Evolutionary conservation across 257 asterid genomes (phyloP), one percentile per base, ranked within the genome.

Genomic region (Jacaranda mimosifolia): DNA sequence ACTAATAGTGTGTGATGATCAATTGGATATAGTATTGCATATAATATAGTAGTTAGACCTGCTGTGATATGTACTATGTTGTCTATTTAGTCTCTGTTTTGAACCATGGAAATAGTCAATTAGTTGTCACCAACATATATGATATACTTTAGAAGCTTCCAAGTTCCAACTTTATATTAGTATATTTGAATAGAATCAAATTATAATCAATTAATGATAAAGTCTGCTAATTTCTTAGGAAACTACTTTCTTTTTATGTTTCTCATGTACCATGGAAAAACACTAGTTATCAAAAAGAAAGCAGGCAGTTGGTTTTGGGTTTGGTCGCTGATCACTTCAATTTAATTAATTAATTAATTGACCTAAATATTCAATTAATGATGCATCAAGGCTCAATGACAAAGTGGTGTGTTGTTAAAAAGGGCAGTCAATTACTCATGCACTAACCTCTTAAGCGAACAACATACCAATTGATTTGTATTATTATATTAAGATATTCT

Each of bases 1-100:
- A 35, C 57, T 36, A 75, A 76, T 76, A 13, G 74, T 40, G 36
- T 42, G 62, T 43, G 9, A 68, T 32, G 40, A 57, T 56, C 58
- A 68, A 40, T 21, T 38, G 36, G n/a, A 11, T 53, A 53, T 17
- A 39, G 1, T 2, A 49, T 51, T 45, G 13, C 26, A 14, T 69
- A 62, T 43, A 38, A 35, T 35, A 55, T 55, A 55, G 81, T 70
- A 38, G 77, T 77, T 77, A 77, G 63, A 69, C 69, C 81, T 68
- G 70, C 76, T 21, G 10, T 49, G 43, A 42, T 69, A 19, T 17
- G 62, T 55, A 17, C 62, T 19, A 55, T 63, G 64, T 39, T 63
- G 64, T 39, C 68, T 63, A 63, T 36, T 62, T 65, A 19, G 7
- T 40, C 7, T 42, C 7, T n/a, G 21, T 18, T 65, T 40, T 60